phyloP scores from a whole-genome alignment of 495 filamentous ascomycete species.

The Aspergillus sclerotiicarbonarius region DNA sequence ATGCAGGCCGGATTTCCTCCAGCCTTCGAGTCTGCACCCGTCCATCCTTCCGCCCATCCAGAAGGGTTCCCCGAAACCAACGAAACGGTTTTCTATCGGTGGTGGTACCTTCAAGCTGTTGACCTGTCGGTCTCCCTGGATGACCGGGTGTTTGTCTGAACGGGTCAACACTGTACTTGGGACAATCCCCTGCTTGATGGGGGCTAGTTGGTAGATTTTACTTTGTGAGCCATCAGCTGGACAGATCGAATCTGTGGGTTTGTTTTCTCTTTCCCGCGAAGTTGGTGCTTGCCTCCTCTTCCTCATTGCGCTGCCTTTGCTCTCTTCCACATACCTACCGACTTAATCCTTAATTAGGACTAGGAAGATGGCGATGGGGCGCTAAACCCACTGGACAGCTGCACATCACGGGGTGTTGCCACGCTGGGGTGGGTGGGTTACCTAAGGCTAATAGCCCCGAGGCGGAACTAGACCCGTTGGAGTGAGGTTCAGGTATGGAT shows the following conservation, averaged over 20 bases:
- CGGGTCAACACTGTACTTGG: background rate
- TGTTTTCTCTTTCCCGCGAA: background rate
- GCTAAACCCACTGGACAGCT: constrained; percentile 6
- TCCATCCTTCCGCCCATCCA: constrained; percentile 9
- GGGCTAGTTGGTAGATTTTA: background rate
- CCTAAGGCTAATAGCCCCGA: background rate
- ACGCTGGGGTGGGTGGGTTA: constrained; percentile 6
- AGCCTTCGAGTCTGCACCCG: constrained; percentile 14
- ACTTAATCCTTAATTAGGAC: background rate
- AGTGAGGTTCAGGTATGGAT: background rate
- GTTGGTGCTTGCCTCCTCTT: background rate
- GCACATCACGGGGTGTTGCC: constrained; percentile 20
- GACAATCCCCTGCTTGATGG: background rate
- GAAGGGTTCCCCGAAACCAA: constrained; percentile 6
- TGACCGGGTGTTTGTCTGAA: background rate
- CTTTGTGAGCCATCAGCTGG: constrained; percentile 22
- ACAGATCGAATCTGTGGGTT: constrained; percentile 15
- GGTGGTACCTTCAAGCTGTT: background rate
- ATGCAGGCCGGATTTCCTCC: constrained; percentile 10
- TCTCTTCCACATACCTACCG: background rate
- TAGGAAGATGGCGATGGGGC: background rate
- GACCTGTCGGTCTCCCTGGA: background rate
- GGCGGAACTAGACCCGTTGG: background rate
- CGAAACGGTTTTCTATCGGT: background rate
- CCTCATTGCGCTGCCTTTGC: background rate